These are phyloP conservation scores for Eimeria maxima DNA, from an alignment of 169 alveolate species.

Conservation along the genomic window DNA sequence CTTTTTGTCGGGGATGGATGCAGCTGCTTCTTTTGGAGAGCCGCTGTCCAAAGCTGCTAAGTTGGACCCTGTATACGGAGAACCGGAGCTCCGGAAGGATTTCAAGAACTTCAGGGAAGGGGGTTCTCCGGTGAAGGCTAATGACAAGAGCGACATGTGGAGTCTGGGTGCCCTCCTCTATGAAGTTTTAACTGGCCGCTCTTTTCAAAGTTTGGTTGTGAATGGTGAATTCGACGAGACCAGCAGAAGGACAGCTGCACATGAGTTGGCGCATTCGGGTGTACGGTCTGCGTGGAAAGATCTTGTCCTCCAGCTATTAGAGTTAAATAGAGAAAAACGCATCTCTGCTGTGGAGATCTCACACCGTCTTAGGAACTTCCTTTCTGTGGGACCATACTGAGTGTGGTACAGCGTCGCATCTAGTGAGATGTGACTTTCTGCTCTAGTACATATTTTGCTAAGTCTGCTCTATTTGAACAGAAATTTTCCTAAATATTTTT, in stretches of 20 bases:
- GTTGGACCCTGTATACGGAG: neutral
- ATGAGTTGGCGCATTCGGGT: neutral
- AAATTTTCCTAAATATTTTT: no score
- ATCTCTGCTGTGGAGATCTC: neutral
- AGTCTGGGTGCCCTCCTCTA: conserved; percentile 4
- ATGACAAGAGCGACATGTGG: conserved; percentile 46
- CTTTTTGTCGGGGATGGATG: neutral
- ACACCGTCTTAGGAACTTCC: neutral
- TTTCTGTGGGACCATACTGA: neutral
- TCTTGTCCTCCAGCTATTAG: neutral
- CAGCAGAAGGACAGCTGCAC: neutral
- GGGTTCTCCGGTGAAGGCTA: neutral
- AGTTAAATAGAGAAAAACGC: neutral
- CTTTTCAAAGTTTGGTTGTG: neutral
- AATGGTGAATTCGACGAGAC: neutral
- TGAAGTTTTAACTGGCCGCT: neutral
- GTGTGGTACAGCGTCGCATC: neutral
- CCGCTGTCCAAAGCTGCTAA: neutral
- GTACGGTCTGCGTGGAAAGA: neutral
- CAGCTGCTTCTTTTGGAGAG: neutral
- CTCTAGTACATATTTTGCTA: no score
- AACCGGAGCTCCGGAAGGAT: neutral
- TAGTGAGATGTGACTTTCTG: neutral
- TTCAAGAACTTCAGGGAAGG: neutral
- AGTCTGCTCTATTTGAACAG: no score